phyloP scores from a whole-genome alignment of 129 eudicot genomes.

The Flaveria robusta region DNA sequence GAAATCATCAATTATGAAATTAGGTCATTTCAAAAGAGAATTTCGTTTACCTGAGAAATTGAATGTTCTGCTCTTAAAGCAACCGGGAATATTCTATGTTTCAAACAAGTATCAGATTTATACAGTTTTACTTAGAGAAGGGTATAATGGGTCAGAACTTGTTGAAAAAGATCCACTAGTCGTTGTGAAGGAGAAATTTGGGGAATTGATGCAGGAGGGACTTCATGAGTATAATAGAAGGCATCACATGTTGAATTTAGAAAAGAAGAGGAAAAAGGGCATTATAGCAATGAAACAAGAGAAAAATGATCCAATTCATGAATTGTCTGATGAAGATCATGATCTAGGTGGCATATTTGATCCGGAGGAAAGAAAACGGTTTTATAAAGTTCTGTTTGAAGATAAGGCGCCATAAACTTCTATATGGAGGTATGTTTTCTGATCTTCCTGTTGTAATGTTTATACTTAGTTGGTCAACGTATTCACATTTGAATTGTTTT shows the following conservation, averaged over 20 bases:
- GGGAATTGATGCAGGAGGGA: constrained; percentile 88
- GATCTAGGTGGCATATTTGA: constrained; percentile 79
- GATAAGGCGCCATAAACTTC: constrained; percentile 40
- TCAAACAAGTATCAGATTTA: constrained; percentile 73
- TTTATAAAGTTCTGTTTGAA: constrained; percentile 79
- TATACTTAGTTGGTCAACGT: neutral
- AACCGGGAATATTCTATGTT: constrained; percentile 89
- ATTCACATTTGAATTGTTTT: neutral
- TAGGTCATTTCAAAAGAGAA: constrained; percentile 70
- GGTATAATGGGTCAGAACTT: constrained; percentile 65
- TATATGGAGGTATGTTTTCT: constrained; percentile 30
- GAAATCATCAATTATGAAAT: constrained; percentile 67
- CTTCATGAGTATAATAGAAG: constrained; percentile 81
- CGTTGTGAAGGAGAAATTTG: constrained; percentile 80
- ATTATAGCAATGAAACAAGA: constrained; percentile 34
- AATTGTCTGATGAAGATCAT: constrained; percentile 53
- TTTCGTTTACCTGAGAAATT: constrained; percentile 73
- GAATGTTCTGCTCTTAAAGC: constrained; percentile 66
- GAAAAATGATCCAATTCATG: constrained; percentile 34
- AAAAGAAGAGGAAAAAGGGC: constrained; percentile 67
- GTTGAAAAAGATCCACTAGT: constrained; percentile 84
- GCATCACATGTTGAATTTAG: constrained; percentile 59
- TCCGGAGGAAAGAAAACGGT: constrained; percentile 84
- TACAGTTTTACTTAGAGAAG: constrained; percentile 82
- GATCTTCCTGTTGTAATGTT: neutral